These are phyloP conservation scores for Aphanoascus verrucosus DNA, from an alignment of 2,329 filamentous ascomycete genomes.

Conservation along the genomic window DNA sequence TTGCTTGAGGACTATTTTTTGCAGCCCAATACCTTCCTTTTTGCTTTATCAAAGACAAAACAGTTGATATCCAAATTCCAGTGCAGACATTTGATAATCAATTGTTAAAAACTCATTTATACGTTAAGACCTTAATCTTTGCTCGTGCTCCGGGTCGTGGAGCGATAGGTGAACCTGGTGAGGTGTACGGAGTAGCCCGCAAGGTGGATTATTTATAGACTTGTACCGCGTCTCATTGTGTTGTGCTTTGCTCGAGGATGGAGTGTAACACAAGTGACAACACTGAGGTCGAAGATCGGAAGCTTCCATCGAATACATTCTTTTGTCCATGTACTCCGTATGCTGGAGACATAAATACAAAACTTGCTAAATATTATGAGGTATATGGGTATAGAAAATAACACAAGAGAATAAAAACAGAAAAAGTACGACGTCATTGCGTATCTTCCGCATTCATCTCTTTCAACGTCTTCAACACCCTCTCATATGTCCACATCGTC, in stretches of 20 bases:
- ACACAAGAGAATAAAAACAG: not conserved
- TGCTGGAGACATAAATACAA: too few species aligned
- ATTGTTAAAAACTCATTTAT: conserved; percentile 2
- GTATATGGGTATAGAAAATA: too few species aligned
- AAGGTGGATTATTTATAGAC: too few species aligned
- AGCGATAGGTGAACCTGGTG: too few species aligned
- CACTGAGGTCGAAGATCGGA: too few species aligned
- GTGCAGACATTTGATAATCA: conserved; percentile 11
- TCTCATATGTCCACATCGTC: conserved; percentile 91
- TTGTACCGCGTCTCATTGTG: too few species aligned
- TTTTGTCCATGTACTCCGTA: too few species aligned
- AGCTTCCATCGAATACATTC: too few species aligned
- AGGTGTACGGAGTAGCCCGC: too few species aligned
- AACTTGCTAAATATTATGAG: too few species aligned
- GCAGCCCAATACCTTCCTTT: conserved; percentile 7
- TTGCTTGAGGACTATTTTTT: conserved; percentile 9
- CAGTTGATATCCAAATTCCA: conserved; percentile 11
- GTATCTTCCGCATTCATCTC: conserved; percentile 21
- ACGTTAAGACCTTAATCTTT: not conserved
- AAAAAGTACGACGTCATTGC: not conserved
- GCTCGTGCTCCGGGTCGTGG: too few species aligned
- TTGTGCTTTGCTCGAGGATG: too few species aligned
- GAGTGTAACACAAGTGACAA: not conserved
- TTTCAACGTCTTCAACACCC: conserved; percentile 52
- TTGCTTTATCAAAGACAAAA: conserved; percentile 10